phyloP scores from a whole-genome alignment of 2,329 filamentous ascomycete genomes.

The Aspergillus tanneri region DNA sequence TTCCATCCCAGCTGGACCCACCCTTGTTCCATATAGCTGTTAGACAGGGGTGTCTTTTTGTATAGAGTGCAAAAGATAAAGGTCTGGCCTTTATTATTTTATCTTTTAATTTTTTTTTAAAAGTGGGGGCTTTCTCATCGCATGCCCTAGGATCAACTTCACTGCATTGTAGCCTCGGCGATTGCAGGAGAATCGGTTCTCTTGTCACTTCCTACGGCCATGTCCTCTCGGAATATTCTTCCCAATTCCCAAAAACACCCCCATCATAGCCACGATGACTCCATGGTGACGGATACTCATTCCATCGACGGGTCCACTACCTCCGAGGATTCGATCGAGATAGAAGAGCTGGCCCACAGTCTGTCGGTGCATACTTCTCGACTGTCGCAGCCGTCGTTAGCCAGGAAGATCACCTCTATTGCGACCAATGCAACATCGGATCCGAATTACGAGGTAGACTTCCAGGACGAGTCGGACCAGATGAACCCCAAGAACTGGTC shows the following conservation, averaged over 20 bases:
- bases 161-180: no score
- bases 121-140: no score
- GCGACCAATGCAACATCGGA: constrained; percentile 49
- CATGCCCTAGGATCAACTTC: no score
- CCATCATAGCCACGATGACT: constrained; percentile 15
- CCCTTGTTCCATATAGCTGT: no score
- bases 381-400: constrained; percentile 35
- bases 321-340: constrained; percentile 28
- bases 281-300: constrained; percentile 20
- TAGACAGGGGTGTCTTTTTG: no score
- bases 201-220: constrained; percentile 5
- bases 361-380: constrained; percentile 20
- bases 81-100: no score
- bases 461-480: constrained; percentile 60
- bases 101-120: no score
- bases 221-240: constrained; percentile 21
- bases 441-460: constrained; percentile 71
- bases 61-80: no score
- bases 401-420: constrained; percentile 46
- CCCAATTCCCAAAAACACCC: constrained; percentile 23
- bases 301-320: constrained; percentile 30
- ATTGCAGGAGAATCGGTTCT: background rate
- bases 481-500: constrained; percentile 70
- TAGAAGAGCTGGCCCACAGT: constrained; percentile 27
- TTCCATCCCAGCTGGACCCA: no score